These are phyloP conservation scores for Penicillium soppii DNA, from an alignment of 495 filamentous ascomycete genomes.

Conservation along the genomic window DNA sequence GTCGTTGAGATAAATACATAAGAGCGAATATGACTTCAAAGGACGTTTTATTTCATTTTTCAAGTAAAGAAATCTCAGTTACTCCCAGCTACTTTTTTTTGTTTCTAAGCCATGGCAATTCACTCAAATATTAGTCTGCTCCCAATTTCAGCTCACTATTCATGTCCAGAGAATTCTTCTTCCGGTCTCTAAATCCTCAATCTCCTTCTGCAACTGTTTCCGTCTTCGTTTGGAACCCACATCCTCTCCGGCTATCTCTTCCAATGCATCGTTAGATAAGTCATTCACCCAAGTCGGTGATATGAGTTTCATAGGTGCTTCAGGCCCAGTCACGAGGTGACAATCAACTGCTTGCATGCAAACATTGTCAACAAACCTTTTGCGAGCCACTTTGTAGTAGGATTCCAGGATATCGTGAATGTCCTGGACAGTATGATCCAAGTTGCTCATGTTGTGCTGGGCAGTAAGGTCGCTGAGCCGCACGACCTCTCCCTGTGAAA, in stretches of 20 bases:
- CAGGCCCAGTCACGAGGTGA: conserved; percentile 34
- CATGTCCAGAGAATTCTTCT: neutral
- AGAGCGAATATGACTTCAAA: too few species aligned
- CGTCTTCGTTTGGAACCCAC: conserved; percentile 26
- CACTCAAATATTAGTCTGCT: too few species aligned
- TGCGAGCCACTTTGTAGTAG: conserved; percentile 38
- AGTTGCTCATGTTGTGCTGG: conserved; percentile 40
- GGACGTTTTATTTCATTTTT: too few species aligned
- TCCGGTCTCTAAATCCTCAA: conserved; percentile 21
- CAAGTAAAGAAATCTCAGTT: too few species aligned
- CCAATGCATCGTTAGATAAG: conserved; percentile 36
- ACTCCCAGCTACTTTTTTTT: too few species aligned
- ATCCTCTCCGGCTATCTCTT: conserved; percentile 48
- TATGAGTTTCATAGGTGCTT: conserved; percentile 33
- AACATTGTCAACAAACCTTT: conserved; percentile 30
- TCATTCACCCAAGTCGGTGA: conserved; percentile 33
- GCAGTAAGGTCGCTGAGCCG: conserved; percentile 16
- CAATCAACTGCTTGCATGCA: conserved; percentile 41
- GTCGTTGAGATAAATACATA: too few species aligned
- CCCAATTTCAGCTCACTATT: too few species aligned
- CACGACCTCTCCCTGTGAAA: conserved; percentile 12
- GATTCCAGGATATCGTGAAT: conserved; percentile 42
- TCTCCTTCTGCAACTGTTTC: conserved; percentile 31
- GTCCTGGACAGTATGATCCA: conserved; percentile 31
- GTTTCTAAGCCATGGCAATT: too few species aligned